These are phyloP conservation scores for Ampelocalamus luodianensis DNA, from an alignment of 176 grass and related monocot genomes.

Conservation along the genomic window DNA sequence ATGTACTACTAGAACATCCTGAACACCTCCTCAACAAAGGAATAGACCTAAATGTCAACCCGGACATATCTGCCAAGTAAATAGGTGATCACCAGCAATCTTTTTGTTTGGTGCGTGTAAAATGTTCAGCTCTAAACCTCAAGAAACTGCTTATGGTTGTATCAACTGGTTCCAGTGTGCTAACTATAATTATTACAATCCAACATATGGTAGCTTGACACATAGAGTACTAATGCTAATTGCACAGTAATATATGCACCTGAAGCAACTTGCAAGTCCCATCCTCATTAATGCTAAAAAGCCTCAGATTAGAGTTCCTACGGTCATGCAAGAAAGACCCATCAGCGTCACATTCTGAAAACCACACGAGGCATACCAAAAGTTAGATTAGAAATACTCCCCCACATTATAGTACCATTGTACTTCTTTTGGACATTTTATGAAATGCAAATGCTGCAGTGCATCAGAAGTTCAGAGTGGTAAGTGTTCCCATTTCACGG, in stretches of 20 bases:
- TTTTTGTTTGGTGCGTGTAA: neutral
- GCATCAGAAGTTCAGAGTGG: neutral
- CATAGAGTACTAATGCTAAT: neutral
- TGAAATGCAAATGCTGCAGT: conserved; percentile 23
- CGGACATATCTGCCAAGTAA: neutral
- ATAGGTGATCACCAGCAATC: conserved; percentile 23
- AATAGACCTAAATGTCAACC: neutral
- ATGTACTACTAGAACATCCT: neutral
- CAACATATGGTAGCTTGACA: neutral
- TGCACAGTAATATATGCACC: conserved; percentile 41
- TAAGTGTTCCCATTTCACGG: neutral
- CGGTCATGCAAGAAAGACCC: conserved; percentile 65
- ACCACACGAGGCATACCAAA: conserved; percentile 28
- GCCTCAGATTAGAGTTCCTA: conserved; percentile 61
- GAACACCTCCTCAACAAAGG: neutral
- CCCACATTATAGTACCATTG: neutral
- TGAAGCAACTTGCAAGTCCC: conserved; percentile 80
- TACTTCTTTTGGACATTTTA: neutral
- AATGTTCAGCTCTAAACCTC: neutral
- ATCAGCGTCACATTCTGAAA: conserved; percentile 57
- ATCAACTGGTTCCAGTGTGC: neutral
- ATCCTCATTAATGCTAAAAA: conserved; percentile 69
- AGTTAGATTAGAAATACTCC: conserved; percentile 14
- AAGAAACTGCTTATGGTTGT: conserved; percentile 20
- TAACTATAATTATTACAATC: neutral